A percentile compares a stretch with the other conserved stretches of the same genome.
These are phyloP conservation scores for Berkeleyomyces rouxiae DNA, from an alignment of 2,329 filamentous ascomycete species.

Conservation along the genomic window DNA sequence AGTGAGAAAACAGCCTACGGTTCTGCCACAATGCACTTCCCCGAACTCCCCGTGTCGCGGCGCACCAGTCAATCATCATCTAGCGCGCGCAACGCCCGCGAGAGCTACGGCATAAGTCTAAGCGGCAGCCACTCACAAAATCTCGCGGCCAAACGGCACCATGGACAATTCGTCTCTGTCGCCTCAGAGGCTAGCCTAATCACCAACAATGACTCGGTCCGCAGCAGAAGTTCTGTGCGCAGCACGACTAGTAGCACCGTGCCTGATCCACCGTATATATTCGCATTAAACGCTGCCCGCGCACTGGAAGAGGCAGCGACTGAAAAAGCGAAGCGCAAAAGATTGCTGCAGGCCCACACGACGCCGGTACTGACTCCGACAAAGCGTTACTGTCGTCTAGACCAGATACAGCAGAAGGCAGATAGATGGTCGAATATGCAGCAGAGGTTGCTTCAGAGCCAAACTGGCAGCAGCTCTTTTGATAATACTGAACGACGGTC, in stretches of 20 bases:
- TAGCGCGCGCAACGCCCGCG: not conserved
- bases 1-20: not conserved
- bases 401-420: not conserved
- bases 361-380: not conserved
- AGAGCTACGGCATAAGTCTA: not conserved
- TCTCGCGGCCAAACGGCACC: not conserved
- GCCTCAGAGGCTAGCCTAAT: not conserved
- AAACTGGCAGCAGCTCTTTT: not conserved
- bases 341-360: not conserved
- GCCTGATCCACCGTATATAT: constrained; percentile 8
- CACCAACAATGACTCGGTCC: not conserved
- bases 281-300: constrained; percentile 6
- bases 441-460: not conserved
- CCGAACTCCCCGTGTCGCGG: not conserved
- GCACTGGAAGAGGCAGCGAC: not conserved
- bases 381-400: not conserved
- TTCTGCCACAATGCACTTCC: not conserved
- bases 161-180: not conserved
- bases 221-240: not conserved
- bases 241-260: not conserved
- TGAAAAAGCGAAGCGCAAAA: not conserved
- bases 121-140: not conserved
- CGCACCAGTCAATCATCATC: not conserved
- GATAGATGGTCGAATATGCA: not conserved
- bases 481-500: not conserved